A percentile compares a stretch with the other conserved stretches of the same genome.
These are phyloP conservation scores for Globisporangium uncinulatum DNA, from an alignment of 352 stramenopile species.

Conservation along the genomic window DNA sequence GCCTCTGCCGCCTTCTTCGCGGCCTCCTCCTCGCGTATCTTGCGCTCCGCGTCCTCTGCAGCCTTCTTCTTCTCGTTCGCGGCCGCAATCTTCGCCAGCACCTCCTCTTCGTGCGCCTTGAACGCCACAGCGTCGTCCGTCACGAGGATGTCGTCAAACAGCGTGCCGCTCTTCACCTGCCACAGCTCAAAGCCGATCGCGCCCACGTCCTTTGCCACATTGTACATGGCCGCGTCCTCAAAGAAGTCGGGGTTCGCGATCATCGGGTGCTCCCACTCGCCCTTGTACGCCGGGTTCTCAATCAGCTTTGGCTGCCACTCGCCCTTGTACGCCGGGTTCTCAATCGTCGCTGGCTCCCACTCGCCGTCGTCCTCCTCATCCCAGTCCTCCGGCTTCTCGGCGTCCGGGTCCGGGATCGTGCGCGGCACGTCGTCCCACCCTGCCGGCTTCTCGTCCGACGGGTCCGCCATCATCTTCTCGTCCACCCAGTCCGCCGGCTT, in stretches of 20 bases:
- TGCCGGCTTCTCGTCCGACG: constrained; percentile 94
- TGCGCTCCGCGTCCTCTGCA: constrained; percentile 69
- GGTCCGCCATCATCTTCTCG: constrained; percentile 91
- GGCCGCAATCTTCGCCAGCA: constrained; percentile 87
- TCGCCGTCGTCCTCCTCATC: constrained; percentile 99
- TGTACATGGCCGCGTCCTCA: constrained; percentile 93
- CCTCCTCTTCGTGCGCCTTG: constrained; percentile 94
- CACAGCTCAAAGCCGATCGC: constrained; percentile 99
- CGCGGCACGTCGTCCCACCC: constrained; percentile 95
- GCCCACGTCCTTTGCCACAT: constrained; percentile 93
- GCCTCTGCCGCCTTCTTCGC: constrained; percentile 68
- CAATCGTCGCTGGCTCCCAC: constrained; percentile 94
- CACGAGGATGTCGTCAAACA: constrained; percentile 99
- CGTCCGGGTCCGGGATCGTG: constrained; percentile 96
- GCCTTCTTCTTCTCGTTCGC: constrained; percentile 75
- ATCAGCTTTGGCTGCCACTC: constrained; percentile 98
- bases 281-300: constrained; percentile 99
- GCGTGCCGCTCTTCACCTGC: constrained; percentile 97
- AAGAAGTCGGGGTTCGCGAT: constrained; percentile 98
- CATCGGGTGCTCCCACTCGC: constrained; percentile 94
- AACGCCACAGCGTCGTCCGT: constrained; percentile 96
- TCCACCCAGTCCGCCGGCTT: constrained; percentile 99
- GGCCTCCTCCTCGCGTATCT: constrained; percentile 62
- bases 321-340: constrained; percentile 98
- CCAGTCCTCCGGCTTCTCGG: constrained; percentile 97